phyloP scores from a whole-genome alignment of 768 basidiomycete species.

The Mycena filopes region DNA sequence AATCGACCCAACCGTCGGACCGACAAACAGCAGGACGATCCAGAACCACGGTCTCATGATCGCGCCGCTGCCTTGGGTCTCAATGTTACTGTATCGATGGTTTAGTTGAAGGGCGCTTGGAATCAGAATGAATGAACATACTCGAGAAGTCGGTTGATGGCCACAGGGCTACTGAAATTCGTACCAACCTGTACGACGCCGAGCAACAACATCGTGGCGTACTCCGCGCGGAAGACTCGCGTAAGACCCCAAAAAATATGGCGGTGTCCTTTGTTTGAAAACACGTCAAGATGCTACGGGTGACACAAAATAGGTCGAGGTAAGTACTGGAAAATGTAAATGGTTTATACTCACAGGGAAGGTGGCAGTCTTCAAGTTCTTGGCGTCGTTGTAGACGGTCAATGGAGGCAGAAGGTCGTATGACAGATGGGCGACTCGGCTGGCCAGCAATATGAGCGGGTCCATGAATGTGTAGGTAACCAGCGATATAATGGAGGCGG shows the following conservation, averaged over 20 bases:
- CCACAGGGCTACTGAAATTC: conserved; percentile 51
- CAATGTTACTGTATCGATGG: conserved; percentile 61
- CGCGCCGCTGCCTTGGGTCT: conserved; percentile 60
- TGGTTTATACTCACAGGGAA: conserved; percentile 5
- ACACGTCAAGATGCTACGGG: conserved; percentile 44
- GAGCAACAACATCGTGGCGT: conserved; percentile 40
- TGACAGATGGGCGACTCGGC: conserved; percentile 15
- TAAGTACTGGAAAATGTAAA: neutral
- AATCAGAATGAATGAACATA: conserved; percentile 32
- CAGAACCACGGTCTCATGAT: conserved; percentile 74
- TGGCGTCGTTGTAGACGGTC: conserved; percentile 11
- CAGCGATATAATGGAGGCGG: conserved; percentile 21
- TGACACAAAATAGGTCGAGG: neutral
- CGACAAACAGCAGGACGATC: conserved; percentile 63
- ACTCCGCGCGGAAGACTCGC: conserved; percentile 50
- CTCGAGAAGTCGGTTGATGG: conserved; percentile 54
- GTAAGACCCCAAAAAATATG: conserved; percentile 63
- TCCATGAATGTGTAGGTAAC: conserved; percentile 20
- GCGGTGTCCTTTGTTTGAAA: conserved; percentile 48
- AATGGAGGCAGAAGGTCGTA: conserved; percentile 29
- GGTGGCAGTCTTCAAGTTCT: conserved; percentile 4
- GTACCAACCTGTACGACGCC: conserved; percentile 41
- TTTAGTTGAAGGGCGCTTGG: neutral
- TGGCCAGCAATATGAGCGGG: conserved; percentile 15
- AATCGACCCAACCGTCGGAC: conserved; percentile 56